Base-by-base conservation (phyloP, 2,329 filamentous ascomycete genomes). In the Teratosphaeria zuluensis region DNA sequence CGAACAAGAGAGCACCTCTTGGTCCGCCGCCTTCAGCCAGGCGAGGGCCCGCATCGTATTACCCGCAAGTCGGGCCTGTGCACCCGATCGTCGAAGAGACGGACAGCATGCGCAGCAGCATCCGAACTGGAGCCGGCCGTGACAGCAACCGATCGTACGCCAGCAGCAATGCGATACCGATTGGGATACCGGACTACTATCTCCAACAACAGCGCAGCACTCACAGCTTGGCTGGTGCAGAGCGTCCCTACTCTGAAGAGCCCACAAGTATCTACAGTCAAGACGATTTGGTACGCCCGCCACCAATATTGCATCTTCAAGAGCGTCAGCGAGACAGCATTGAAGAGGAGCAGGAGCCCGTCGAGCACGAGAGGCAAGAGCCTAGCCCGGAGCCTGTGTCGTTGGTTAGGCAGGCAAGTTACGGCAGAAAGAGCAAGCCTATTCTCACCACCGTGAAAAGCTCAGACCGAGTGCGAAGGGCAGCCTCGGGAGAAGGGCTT, bases 21-120 rank as follows among this genome's bases (percentile, higher is more conserved):
- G 77, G 77, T 3, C 77, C 77, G 24, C 77, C 77, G n/a, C 77
- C 77, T 1, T 78, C 76, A 1, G 72, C 77, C 6, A 70, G 78
- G 31, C 69, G 75, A 70, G 78, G 77, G 4, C 78, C 77, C 8
- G 73, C 75, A 4, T 77, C 75, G 0, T 79, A 79, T 63, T 80
- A 80, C 60, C 76, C 76, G 1, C 76, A 78, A 60, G 68, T 74
- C 56, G 76, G 74, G 0, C 76, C 75, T 30, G 78, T 80, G 30
- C 75, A 77, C 33, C 77, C 78, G 2, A 80, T 80, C 55, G 73
- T 69, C 3, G 78, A 80, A 66, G 78, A 80, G 62, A 72, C 74
- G 5, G 77, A 77, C 55, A 74, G 70, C n/a, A 69, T 73, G 51
- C 61, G 62, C 6, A 64, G 65, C 53, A 68, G 64, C 56, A 62